phyloP scores from a whole-genome alignment of 1,139 yeast genomes.

The Eremothecium sinecaudum region DNA sequence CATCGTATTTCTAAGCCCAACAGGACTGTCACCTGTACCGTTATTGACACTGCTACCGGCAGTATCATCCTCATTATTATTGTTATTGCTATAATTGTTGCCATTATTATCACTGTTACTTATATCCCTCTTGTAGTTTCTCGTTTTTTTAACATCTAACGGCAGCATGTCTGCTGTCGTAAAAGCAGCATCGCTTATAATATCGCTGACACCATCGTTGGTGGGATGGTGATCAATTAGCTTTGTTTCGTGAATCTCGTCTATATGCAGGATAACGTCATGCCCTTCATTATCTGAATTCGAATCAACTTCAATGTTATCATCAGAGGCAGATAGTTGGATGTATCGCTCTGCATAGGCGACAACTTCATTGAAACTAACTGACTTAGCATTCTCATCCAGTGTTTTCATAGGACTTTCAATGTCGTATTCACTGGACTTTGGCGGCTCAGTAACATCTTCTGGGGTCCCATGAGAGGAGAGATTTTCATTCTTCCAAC shows the following conservation, averaged over 20 bases:
- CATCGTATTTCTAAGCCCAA: conserved; percentile 1
- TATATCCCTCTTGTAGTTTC: conserved; percentile 12
- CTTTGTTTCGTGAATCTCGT: conserved; percentile 23
- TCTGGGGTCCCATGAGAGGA: conserved; percentile 16
- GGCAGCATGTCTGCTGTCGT: conserved; percentile 23
- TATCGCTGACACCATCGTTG: conserved; percentile 30
- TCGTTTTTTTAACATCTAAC: conserved; percentile 22
- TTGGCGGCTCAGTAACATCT: background rate
- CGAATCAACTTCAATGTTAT: conserved; percentile 20
- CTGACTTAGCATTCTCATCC: conserved; percentile 27
- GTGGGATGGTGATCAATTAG: conserved; percentile 12
- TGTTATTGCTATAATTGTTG: conserved; percentile 7
- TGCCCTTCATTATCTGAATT: conserved; percentile 11
- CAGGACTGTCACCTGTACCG: conserved; percentile 1
- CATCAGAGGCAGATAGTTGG: conserved; percentile 19
- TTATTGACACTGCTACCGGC: background rate
- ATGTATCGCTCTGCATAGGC: conserved; percentile 29
- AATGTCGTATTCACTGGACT: background rate
- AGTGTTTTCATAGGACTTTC: conserved; percentile 10
- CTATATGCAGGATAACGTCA: conserved; percentile 11
- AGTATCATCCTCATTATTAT: conserved; percentile 1
- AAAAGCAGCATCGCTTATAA: conserved; percentile 30
- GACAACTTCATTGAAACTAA: conserved; percentile 32
- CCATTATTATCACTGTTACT: no score
- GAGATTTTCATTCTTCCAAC: conserved; percentile 78